These are phyloP conservation scores for Eremochloa ophiuroides DNA, from an alignment of 176 grass and related monocot species.

Conservation along the genomic window DNA sequence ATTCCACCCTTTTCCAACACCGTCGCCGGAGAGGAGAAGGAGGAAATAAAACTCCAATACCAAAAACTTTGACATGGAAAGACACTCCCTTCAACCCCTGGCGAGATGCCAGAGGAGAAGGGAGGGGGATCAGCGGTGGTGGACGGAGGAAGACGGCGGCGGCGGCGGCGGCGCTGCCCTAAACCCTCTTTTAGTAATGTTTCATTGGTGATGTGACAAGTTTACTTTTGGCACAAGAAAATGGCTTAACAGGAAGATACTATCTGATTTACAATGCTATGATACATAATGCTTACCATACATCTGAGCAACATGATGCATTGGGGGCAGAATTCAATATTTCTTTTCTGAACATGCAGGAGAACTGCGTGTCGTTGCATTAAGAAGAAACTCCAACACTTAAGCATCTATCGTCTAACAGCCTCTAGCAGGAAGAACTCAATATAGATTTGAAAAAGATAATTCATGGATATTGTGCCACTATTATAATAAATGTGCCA, in stretches of 20 bases:
- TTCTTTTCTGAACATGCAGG: background rate
- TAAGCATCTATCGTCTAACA: background rate
- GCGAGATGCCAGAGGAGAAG: no score
- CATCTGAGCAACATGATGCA: background rate
- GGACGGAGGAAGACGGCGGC: no score
- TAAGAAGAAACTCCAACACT: background rate
- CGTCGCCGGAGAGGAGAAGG: no score
- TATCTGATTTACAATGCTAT: background rate
- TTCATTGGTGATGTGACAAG: no score
- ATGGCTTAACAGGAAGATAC: background rate
- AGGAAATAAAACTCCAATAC: no score
- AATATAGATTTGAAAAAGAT: background rate
- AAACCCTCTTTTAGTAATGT: no score
- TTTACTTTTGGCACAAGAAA: background rate
- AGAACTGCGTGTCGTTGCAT: background rate
- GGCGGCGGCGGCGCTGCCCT: no score
- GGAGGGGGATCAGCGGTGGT: no score
- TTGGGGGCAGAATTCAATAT: background rate
- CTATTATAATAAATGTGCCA: background rate
- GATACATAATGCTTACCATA: background rate
- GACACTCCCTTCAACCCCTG: no score
- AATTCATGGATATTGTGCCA: background rate
- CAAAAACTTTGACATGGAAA: no score
- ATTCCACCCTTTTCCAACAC: no score
- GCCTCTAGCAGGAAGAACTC: background rate